Evolutionary conservation across 495 filamentous ascomycete genomes (phyloP).

Genomic region (Glutinoglossum americanum): DNA sequence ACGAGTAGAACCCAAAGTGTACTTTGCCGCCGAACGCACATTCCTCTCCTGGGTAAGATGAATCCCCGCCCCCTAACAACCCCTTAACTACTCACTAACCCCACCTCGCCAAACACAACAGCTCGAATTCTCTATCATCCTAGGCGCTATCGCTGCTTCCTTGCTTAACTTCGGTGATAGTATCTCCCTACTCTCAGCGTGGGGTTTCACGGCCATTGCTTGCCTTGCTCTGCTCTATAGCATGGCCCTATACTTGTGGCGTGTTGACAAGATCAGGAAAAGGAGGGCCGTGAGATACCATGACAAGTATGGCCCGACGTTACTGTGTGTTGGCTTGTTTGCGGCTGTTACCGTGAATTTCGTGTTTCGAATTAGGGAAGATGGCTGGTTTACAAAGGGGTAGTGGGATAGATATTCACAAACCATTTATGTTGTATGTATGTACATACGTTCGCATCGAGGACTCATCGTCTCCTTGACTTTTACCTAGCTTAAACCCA

Average conservation of each 20-base stretch:
- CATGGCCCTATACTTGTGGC: slow-evolving; percentile 65
- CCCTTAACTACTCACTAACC: not conserved
- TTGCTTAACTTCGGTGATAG: slow-evolving; percentile 68
- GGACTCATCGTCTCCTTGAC: too few species aligned
- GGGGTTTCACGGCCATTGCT: slow-evolving; percentile 65
- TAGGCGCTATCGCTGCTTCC: slow-evolving; percentile 77
- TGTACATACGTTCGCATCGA: too few species aligned
- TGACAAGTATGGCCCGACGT: slow-evolving; percentile 64
- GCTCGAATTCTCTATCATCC: slow-evolving; percentile 85
- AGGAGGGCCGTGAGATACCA: slow-evolving; percentile 73
- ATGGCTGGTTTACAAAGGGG: slow-evolving; percentile 1
- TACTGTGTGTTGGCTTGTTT: slow-evolving; percentile 56
- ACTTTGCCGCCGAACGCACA: slow-evolving; percentile 87
- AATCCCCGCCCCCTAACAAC: not conserved
- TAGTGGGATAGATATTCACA: too few species aligned
- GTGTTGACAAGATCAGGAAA: slow-evolving; percentile 61
- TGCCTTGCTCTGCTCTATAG: slow-evolving; percentile 54
- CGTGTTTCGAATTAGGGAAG: slow-evolving; percentile 27
- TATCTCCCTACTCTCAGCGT: slow-evolving; percentile 42
- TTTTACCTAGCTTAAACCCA: too few species aligned
- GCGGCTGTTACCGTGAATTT: slow-evolving; percentile 59
- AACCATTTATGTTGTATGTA: too few species aligned
- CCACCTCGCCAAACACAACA: slow-evolving; percentile 8
- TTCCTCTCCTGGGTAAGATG: slow-evolving; percentile 70
- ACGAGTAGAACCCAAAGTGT: slow-evolving; percentile 91